Conservation (phyloP, 73 alveolate genomes). For the Diophrys appendiculata region DNA sequence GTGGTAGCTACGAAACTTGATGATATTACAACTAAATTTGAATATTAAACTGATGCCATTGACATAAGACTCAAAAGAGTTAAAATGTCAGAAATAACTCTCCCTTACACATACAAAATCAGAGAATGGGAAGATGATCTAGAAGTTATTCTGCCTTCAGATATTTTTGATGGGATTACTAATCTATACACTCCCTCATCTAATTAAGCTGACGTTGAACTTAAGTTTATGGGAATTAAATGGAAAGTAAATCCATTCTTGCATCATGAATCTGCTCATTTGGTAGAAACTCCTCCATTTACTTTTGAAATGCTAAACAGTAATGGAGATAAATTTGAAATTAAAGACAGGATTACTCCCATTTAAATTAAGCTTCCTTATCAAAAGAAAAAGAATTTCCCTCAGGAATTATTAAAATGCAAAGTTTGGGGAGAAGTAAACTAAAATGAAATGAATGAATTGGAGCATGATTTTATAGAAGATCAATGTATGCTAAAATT, state of each 20-base stretch:
- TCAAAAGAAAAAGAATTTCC: background rate
- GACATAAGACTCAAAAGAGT: too few species aligned
- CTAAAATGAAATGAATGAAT: background rate
- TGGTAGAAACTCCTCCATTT: conserved; percentile 27
- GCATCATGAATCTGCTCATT: conserved; percentile 4
- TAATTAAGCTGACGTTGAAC: conserved; percentile 24
- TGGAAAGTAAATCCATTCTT: conserved; percentile 23
- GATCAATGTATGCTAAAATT: conserved; percentile 4
- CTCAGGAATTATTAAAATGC: conserved; percentile 1
- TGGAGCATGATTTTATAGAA: conserved; percentile 1
- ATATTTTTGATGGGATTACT: conserved; percentile 2
- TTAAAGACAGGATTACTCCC: background rate
- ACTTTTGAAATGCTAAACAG: conserved; percentile 20
- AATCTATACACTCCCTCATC: conserved; percentile 13
- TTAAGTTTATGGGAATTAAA: conserved; percentile 23
- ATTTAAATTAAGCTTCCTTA: background rate
- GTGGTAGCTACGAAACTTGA: too few species aligned
- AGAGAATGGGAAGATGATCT: background rate
- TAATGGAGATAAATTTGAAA: background rate
- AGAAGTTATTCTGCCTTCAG: conserved; percentile 44
- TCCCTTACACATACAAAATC: conserved; percentile 8
- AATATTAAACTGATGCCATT: too few species aligned
- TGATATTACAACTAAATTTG: too few species aligned
- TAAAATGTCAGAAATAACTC: background rate
- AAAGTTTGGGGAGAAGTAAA: background rate